Evolutionary conservation across 306 rosid genomes (phyloP).

Genomic region (Inga leiocalycina): DNA sequence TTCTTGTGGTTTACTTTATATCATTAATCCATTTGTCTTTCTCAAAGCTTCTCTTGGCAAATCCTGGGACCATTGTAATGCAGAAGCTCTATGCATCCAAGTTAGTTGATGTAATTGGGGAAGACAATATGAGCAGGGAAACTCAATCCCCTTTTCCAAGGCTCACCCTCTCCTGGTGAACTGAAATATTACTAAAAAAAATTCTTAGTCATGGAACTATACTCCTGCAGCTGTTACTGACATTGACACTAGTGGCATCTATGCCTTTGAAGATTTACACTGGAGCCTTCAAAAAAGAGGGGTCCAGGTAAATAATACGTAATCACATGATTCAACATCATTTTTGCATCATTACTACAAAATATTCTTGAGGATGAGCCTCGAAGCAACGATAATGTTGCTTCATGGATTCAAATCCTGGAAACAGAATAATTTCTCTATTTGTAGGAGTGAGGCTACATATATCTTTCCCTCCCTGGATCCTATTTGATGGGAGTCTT

Average conservation of each 20-base stretch:
- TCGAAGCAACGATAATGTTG: too few species aligned
- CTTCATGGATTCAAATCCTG: too few species aligned
- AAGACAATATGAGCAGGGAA: conserved; percentile 41
- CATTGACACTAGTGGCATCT: conserved; percentile 84
- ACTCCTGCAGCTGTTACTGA: conserved; percentile 70
- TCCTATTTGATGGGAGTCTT: too few species aligned
- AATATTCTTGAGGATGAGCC: too few species aligned
- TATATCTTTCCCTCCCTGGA: too few species aligned
- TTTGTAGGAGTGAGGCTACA: too few species aligned
- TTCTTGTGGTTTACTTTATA: not conserved
- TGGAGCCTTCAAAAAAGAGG: conserved; percentile 58
- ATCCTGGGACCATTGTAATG: conserved; percentile 74
- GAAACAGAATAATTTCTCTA: too few species aligned
- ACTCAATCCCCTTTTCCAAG: too few species aligned
- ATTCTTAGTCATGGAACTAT: not conserved
- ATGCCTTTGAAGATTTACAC: conserved; percentile 56
- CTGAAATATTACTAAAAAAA: not conserved
- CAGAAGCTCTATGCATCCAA: conserved; percentile 72
- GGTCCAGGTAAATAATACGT: conserved; percentile 44
- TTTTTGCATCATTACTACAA: not conserved
- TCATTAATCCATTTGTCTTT: not conserved
- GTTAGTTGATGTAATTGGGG: conserved; percentile 54
- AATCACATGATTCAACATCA: not conserved
- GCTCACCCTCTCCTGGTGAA: too few species aligned
- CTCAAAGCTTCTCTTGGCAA: conserved; percentile 64